Evolutionary conservation across 306 rosid genomes (phyloP).

Genomic region (Citrullus amarus): DNA sequence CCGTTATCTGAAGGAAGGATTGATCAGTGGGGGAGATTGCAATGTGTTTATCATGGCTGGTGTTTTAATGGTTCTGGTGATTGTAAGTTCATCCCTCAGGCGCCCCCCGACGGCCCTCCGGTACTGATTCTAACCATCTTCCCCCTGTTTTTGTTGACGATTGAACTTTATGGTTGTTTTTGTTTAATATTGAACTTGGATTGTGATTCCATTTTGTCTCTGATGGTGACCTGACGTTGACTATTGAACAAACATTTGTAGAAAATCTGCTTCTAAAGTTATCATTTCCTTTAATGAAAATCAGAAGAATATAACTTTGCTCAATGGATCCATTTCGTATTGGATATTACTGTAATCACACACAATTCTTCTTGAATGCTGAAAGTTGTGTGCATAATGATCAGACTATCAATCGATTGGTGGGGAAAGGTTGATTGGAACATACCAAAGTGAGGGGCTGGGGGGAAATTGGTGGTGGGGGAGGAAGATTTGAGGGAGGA

Average conservation of each 20-base stretch:
- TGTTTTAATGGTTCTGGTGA: slow-evolving; percentile 64
- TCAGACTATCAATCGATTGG: not conserved
- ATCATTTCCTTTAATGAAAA: not conserved
- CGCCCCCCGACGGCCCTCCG: slow-evolving; percentile 72
- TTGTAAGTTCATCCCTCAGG: slow-evolving; percentile 86
- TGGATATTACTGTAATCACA: not conserved
- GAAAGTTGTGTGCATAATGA: not conserved
- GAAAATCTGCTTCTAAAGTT: not conserved
- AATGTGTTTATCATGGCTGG: slow-evolving; percentile 96
- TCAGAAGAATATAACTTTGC: not conserved
- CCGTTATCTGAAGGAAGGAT: slow-evolving; percentile 92
- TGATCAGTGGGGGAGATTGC: slow-evolving; percentile 87
- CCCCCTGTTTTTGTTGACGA: not conserved
- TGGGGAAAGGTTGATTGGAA: too few species aligned
- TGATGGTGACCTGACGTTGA: not conserved
- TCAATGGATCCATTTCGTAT: not conserved
- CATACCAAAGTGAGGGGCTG: too few species aligned
- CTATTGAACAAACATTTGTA: too few species aligned
- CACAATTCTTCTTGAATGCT: not conserved
- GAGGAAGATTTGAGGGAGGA: too few species aligned
- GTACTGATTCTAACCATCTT: slow-evolving; percentile 17
- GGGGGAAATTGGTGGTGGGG: too few species aligned
- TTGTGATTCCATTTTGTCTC: not conserved
- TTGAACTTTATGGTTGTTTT: not conserved
- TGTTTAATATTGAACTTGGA: not conserved